Evolutionary conservation across 202 grass and related monocot species (phyloP).

Genomic region (Sporobolus alterniflorus): DNA sequence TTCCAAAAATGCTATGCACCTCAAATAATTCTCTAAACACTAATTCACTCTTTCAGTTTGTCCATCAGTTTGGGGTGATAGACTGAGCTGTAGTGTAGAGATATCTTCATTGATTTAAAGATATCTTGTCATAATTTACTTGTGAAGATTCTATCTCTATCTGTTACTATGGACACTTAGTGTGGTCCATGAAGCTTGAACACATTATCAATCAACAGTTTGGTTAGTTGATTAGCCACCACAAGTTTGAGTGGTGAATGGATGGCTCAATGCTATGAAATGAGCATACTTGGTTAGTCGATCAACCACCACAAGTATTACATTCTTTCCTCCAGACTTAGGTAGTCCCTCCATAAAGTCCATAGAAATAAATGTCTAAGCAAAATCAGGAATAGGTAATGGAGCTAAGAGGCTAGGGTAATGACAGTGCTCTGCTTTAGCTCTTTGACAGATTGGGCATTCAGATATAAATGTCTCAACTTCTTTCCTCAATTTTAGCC

Average conservation of each 20-base stretch:
- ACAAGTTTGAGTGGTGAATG: fast-evolving
- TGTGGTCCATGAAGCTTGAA: not conserved
- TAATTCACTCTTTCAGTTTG: too few species aligned
- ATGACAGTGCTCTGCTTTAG: too few species aligned
- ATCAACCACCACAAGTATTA: too few species aligned
- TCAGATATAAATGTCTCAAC: not conserved
- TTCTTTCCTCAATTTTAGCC: too few species aligned
- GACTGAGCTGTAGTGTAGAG: too few species aligned
- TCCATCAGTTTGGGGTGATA: too few species aligned
- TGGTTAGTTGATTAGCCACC: too few species aligned
- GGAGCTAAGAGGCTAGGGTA: not conserved
- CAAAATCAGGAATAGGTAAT: not conserved
- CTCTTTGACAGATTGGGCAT: not conserved
- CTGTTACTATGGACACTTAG: not conserved
- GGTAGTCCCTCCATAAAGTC: not conserved
- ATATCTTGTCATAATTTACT: not conserved
- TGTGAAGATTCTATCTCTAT: not conserved
- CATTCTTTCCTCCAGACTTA: too few species aligned
- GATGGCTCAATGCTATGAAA: not conserved
- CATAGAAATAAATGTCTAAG: not conserved
- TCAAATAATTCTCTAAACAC: too few species aligned
- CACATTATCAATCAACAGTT: not conserved
- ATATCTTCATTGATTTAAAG: too few species aligned
- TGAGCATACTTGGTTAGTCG: not conserved
- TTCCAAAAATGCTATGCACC: too few species aligned